phyloP scores from a whole-genome alignment of 768 basidiomycete genomes.

The Naganishia randhawae region DNA sequence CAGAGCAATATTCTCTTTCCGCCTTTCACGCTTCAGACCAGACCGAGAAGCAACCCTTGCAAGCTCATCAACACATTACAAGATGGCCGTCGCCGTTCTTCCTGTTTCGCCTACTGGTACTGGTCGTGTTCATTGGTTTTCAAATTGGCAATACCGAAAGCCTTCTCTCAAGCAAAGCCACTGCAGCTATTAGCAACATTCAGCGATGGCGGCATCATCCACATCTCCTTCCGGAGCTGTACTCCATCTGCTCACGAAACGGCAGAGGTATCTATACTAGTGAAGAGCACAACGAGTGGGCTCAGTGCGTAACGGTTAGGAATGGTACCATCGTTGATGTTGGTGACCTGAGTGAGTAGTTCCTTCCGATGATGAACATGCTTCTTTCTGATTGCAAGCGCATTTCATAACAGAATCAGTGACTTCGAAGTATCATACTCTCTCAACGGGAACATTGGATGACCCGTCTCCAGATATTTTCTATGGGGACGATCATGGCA shows the following conservation, averaged over 20 bases:
- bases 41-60: background rate
- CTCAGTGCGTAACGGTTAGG: conserved; percentile 20
- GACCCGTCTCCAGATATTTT: background rate
- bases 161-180: background rate
- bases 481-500: background rate
- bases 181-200: background rate
- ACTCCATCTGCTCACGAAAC: conserved; percentile 22
- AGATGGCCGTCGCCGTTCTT: background rate
- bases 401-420: background rate
- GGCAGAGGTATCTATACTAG: conserved; percentile 26
- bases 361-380: background rate
- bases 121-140: background rate
- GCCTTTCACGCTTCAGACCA: conserved; percentile 11
- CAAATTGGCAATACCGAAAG: background rate
- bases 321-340: conserved; percentile 23
- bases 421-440: background rate
- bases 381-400: background rate
- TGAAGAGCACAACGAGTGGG: background rate
- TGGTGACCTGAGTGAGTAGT: conserved; percentile 24
- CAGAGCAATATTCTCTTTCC: background rate
- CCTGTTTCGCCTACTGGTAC: background rate
- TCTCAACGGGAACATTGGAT: conserved; percentile 11
- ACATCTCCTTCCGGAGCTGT: conserved; percentile 7
- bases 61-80: background rate
- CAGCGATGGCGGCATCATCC: conserved; percentile 17